Conservation (phyloP, 2,329 filamentous ascomycete species). For the Cladobotryum protrusum region DNA sequence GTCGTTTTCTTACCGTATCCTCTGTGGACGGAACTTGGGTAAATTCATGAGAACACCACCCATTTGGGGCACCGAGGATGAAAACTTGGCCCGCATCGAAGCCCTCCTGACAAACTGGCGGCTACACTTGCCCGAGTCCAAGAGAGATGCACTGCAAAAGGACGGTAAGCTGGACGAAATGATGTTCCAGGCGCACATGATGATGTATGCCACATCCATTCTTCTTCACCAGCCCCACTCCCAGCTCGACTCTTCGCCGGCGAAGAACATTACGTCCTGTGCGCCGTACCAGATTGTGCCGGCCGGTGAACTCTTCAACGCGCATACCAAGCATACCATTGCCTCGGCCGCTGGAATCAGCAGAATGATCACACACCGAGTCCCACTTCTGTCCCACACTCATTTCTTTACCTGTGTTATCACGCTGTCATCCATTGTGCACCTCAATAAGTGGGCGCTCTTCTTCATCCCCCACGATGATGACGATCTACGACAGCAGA, state of each 20-base stretch:
- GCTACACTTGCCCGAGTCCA: constrained; percentile 67
- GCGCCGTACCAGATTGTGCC: constrained; percentile 51
- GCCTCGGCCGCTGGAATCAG: constrained; percentile 73
- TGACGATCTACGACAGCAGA: constrained; percentile 64
- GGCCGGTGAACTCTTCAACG: constrained; percentile 48
- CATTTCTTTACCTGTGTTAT: constrained; percentile 81
- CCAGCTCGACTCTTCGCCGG: constrained; percentile 60
- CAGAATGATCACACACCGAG: constrained; percentile 66
- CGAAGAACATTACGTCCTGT: constrained; percentile 57
- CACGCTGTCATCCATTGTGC: constrained; percentile 72
- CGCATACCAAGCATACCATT: constrained; percentile 74
- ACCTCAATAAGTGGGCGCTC: constrained; percentile 71
- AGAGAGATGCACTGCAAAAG: constrained; percentile 62
- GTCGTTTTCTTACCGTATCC: constrained; percentile 78
- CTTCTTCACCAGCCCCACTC: constrained; percentile 75
- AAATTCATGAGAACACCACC: constrained; percentile 59
- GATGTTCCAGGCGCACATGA: constrained; percentile 87
- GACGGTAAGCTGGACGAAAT: constrained; percentile 76
- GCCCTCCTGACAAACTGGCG: constrained; percentile 64
- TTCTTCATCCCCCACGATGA: constrained; percentile 55
- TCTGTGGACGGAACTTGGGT: constrained; percentile 71
- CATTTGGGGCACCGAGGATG: constrained; percentile 47
- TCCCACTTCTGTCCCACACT: constrained; percentile 65
- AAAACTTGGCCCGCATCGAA: constrained; percentile 46
- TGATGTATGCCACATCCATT: constrained; percentile 60